Evolutionary conservation across 2,329 filamentous ascomycete genomes (phyloP).

Genomic region (Zasmidium angulare): DNA sequence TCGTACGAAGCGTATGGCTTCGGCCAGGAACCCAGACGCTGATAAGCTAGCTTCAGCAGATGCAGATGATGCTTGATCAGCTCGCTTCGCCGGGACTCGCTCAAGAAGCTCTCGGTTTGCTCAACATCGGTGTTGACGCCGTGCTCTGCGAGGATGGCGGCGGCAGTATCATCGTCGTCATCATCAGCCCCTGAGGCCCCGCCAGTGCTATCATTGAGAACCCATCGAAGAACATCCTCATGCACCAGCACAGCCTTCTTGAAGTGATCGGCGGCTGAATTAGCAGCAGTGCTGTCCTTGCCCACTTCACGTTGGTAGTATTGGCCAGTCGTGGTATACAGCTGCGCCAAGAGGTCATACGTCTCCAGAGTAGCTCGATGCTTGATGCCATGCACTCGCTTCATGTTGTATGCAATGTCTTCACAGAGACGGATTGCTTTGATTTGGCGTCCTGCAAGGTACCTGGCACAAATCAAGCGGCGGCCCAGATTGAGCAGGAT

Average conservation of each 20-base stretch:
- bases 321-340: constrained; percentile 47
- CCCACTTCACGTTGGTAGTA: constrained; percentile 39
- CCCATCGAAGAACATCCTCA: constrained; percentile 32
- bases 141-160: constrained; percentile 37
- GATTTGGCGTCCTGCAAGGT: constrained; percentile 48
- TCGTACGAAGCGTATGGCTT: constrained; percentile 52
- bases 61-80: constrained; percentile 40
- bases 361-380: constrained; percentile 51
- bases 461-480: constrained; percentile 54
- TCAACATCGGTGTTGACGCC: constrained; percentile 27
- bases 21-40: constrained; percentile 46
- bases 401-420: constrained; percentile 57
- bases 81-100: constrained; percentile 28
- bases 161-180: constrained; percentile 39
- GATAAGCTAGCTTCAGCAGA: constrained; percentile 41
- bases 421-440: constrained; percentile 50
- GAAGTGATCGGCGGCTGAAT: constrained; percentile 40
- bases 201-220: constrained; percentile 27
- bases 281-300: constrained; percentile 35
- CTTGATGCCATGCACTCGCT: constrained; percentile 52
- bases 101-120: constrained; percentile 8
- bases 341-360: constrained; percentile 50
- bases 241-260: constrained; percentile 39
- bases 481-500: constrained; percentile 55
- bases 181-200: constrained; percentile 33